Base-by-base conservation (phyloP, 208 protist genomes). In the Crithidia brevicula region DNA sequence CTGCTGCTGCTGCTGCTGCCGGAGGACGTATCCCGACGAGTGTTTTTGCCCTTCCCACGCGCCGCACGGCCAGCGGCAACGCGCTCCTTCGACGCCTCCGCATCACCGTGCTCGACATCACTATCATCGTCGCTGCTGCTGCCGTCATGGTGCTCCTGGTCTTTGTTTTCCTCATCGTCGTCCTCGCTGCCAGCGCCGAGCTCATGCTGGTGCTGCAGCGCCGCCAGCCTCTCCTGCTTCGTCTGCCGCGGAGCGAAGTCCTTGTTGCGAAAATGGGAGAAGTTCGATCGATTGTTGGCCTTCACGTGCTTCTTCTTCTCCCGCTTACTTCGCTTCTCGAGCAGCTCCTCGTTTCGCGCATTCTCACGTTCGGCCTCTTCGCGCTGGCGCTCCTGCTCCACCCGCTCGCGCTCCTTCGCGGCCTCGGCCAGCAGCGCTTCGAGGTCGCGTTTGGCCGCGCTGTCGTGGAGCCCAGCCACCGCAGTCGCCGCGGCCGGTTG, bases 231-330 rank as follows among this genome's bases (percentile, higher is more conserved):
- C n/a, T 64, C 61, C 51, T 52, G 67, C 56, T 73, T 73, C 42
- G 30, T 40, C 53, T 70, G 67, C 20, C 72, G 71, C 28, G 86
- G 79, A 7, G 82, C 83, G 68, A 93, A 95, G 60, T 93, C 83
- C 58, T 93, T 95, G 63, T 95, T 95, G n/a, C 89, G 62, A 43
- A 93, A 95, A 56, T 92, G 87, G 13, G 86, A 89, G 59, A 95
- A 93, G 79, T 95, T 93, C 5, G 85, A 92, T 10, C 86, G 76
- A 43, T 95, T 95, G 59, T 95, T 95, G 36, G 83, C 81, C 79
- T 95, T 95, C 11, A 95, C 89, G 64, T 95, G 93, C 71, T 91
- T 92, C 60, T 95, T 95, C 46, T 77, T 75, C 34, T 84, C 77
- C n/a, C 74, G 75, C 58, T 65, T 79, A 52, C 65, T 72, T n/a